These are phyloP conservation scores for Dendrobium officinale DNA, from an alignment of 106 monocot genomes.

Conservation along the genomic window DNA sequence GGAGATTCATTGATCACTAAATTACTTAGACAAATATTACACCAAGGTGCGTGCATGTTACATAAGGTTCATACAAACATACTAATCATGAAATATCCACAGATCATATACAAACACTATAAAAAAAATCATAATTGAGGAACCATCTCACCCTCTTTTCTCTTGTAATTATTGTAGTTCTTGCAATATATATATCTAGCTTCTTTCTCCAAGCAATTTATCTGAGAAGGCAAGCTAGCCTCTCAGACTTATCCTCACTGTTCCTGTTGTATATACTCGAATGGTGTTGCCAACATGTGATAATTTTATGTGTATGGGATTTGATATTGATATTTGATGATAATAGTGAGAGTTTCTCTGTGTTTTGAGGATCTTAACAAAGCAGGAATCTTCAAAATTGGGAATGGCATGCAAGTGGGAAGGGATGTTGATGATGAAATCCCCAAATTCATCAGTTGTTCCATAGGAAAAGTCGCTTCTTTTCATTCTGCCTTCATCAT, in stretches of 20 bases:
- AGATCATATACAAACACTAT: no score
- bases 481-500: slow-evolving; percentile 13
- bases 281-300: slow-evolving; percentile 50
- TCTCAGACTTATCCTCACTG: background rate
- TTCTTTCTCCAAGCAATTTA: no score
- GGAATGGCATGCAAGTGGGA: slow-evolving; percentile 71
- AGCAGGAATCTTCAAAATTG: slow-evolving; percentile 42
- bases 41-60: no score
- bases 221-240: no score
- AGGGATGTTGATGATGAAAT: slow-evolving; percentile 73
- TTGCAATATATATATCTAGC: no score
- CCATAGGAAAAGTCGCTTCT: slow-evolving; percentile 25
- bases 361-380: slow-evolving; percentile 27
- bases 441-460: slow-evolving; percentile 65
- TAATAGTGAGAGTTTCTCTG: slow-evolving; percentile 31
- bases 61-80: no score
- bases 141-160: no score
- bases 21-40: no score
- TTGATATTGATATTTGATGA: background rate
- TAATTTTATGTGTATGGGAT: slow-evolving; percentile 15
- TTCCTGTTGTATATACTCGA: slow-evolving; percentile 43
- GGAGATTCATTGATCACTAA: no score
- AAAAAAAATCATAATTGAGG: no score
- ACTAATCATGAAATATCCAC: no score
- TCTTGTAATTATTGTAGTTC: no score